phyloP scores from a whole-genome alignment of 176 grass and related monocot genomes.

The Saccharum spontaneum region DNA sequence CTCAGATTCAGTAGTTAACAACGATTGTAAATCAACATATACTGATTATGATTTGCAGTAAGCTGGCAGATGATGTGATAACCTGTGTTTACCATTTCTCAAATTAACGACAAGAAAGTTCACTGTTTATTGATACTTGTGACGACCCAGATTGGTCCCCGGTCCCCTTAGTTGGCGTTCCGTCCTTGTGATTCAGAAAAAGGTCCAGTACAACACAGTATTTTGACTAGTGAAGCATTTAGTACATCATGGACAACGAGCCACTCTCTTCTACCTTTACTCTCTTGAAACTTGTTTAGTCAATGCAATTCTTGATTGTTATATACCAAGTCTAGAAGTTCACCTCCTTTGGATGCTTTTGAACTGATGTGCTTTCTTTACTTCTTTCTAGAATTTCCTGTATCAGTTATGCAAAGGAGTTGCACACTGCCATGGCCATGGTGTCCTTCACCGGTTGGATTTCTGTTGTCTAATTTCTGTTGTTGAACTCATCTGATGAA shows the following conservation, averaged over 20 bases:
- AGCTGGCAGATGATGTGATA: background rate
- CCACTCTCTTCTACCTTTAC: background rate
- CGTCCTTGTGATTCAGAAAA: background rate
- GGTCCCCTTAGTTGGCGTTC: no score
- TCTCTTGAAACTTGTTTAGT: background rate
- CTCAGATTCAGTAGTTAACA: background rate
- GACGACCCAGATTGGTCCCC: background rate
- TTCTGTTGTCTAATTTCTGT: slow-evolving; percentile 22
- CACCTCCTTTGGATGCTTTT: background rate
- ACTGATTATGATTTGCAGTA: background rate
- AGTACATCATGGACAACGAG: background rate
- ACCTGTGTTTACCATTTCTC: background rate
- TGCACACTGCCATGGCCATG: slow-evolving; percentile 88
- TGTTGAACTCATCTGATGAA: background rate
- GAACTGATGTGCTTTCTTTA: slow-evolving; percentile 5
- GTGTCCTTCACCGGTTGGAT: slow-evolving; percentile 91
- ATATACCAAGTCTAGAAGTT: no score
- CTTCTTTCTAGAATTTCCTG: slow-evolving; percentile 64
- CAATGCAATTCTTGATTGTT: background rate
- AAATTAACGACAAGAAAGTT: background rate
- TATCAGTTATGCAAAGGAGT: slow-evolving; percentile 94
- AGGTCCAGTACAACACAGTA: background rate
- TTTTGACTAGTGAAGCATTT: background rate
- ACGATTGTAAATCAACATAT: no score
- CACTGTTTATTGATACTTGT: background rate